A percentile compares a stretch with the other conserved stretches of the same genome.
phyloP scores from a whole-genome alignment of 768 basidiomycete species.

The Scleroderma bovista region DNA sequence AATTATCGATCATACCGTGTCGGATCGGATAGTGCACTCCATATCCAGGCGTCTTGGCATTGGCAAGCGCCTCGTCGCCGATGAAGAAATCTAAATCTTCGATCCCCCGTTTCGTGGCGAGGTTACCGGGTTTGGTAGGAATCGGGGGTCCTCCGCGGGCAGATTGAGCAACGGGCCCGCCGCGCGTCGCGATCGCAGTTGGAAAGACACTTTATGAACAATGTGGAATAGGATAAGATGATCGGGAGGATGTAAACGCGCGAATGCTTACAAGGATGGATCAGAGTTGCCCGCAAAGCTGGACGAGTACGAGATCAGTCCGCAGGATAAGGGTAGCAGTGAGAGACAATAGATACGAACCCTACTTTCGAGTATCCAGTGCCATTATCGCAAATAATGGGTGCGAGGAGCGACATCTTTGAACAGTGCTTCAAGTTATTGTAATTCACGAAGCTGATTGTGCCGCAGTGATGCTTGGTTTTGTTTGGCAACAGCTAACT shows the following conservation, averaged over 20 bases:
- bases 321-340: no score
- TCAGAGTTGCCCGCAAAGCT: conserved; percentile 99
- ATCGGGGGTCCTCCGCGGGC: conserved; percentile 68
- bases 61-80: conserved; percentile 95
- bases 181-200: conserved; percentile 89
- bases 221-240: neutral
- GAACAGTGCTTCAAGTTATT: neutral
- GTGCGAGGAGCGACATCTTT: conserved; percentile 79
- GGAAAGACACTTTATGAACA: conserved; percentile 74
- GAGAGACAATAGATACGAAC: conserved; percentile 39
- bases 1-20: conserved; percentile 97
- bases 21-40: conserved; percentile 94
- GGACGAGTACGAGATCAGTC: conserved; percentile 1
- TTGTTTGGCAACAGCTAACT: conserved; percentile 18
- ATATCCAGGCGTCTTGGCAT: conserved; percentile 92
- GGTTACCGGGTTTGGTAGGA: conserved; percentile 81
- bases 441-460: conserved; percentile 5
- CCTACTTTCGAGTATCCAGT: conserved; percentile 98
- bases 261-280: conserved; percentile 83
- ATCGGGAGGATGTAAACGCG: neutral
- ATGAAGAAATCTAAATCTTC: conserved; percentile 99
- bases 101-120: conserved; percentile 94
- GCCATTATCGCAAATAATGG: conserved; percentile 97
- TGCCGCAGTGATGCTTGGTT: conserved; percentile 17
- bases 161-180: conserved; percentile 53